These are phyloP conservation scores for Mycogone perniciosa DNA, from an alignment of 2,329 filamentous ascomycete genomes.

Conservation along the genomic window DNA sequence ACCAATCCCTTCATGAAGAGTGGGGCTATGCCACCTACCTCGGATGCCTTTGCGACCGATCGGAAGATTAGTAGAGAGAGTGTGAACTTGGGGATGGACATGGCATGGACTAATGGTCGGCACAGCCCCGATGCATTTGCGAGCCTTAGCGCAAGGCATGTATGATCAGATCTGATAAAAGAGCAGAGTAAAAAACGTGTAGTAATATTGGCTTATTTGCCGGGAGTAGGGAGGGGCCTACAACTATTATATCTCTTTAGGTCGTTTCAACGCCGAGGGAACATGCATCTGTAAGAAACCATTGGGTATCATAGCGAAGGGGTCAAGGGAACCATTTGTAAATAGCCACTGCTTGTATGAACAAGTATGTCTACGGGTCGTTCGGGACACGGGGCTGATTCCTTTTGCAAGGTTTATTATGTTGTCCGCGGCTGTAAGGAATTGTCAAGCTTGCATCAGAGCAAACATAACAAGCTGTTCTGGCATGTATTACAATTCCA, in stretches of 20 bases:
- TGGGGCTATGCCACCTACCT: slow-evolving; percentile 18
- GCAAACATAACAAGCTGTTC: too few relatives aligned
- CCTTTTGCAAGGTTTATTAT: too few relatives aligned
- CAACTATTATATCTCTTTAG: neutral
- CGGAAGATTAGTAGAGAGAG: slow-evolving; percentile 58
- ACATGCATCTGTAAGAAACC: neutral
- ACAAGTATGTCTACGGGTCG: neutral
- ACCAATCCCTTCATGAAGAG: slow-evolving; percentile 53
- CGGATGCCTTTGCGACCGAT: slow-evolving; percentile 38
- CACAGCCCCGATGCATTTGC: slow-evolving; percentile 78
- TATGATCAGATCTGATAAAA: slow-evolving; percentile 28
- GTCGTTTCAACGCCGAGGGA: neutral
- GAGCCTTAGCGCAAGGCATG: slow-evolving; percentile 59
- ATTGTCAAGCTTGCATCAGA: too few relatives aligned
- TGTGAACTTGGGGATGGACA: slow-evolving; percentile 57
- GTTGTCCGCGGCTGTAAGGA: too few relatives aligned
- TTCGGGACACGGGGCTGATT: too few relatives aligned
- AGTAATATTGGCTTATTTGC: slow-evolving; percentile 7
- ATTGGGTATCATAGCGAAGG: slow-evolving; percentile 9
- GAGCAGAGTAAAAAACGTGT: neutral
- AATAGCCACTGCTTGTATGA: slow-evolving; percentile 8
- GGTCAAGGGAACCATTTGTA: slow-evolving; percentile 6
- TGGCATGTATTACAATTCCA: too few relatives aligned
- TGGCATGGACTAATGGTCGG: slow-evolving; percentile 61
- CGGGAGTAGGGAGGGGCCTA: slow-evolving; percentile 3